phyloP scores from a whole-genome alignment of 2,329 filamentous ascomycete species.

The Paecilomyces formosus region DNA sequence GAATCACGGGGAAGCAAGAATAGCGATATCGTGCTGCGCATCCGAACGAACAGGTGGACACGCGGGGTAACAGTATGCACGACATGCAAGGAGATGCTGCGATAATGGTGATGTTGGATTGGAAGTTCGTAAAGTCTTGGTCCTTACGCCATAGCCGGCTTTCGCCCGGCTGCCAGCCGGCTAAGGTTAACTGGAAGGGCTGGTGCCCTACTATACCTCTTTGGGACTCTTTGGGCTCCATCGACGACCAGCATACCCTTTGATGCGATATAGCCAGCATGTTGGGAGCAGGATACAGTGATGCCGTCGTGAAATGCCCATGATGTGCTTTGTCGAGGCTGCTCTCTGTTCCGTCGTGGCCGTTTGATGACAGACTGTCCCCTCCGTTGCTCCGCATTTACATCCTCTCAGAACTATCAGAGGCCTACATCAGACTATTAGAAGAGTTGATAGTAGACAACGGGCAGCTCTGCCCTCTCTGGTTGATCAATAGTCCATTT shows the following conservation, averaged over 20 bases:
- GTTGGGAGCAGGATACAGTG: neutral
- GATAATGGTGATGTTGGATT: neutral
- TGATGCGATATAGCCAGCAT: neutral
- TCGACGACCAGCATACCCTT: neutral
- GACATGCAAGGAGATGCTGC: neutral
- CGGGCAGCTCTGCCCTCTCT: neutral
- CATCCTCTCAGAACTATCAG: neutral
- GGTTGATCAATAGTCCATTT: neutral
- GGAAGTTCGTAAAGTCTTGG: neutral
- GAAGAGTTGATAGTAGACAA: neutral
- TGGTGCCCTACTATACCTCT: slow-evolving; percentile 23
- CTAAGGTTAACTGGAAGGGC: slow-evolving; percentile 20
- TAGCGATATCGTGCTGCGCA: slow-evolving; percentile 16
- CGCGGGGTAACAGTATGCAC: neutral
- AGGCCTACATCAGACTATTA: neutral
- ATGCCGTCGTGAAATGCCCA: neutral
- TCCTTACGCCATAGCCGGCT: slow-evolving; percentile 22
- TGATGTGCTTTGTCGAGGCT: neutral
- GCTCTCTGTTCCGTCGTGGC: neutral
- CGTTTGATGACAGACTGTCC: neutral
- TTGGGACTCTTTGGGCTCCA: slow-evolving; percentile 10
- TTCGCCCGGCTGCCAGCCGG: slow-evolving; percentile 14
- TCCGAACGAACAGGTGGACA: slow-evolving; percentile 12
- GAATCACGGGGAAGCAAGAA: slow-evolving; percentile 9
- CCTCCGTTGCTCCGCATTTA: neutral